Evolutionary conservation across 192 early-diverging fungal species (phyloP).

Genomic region (Coemansia sp.): DNA sequence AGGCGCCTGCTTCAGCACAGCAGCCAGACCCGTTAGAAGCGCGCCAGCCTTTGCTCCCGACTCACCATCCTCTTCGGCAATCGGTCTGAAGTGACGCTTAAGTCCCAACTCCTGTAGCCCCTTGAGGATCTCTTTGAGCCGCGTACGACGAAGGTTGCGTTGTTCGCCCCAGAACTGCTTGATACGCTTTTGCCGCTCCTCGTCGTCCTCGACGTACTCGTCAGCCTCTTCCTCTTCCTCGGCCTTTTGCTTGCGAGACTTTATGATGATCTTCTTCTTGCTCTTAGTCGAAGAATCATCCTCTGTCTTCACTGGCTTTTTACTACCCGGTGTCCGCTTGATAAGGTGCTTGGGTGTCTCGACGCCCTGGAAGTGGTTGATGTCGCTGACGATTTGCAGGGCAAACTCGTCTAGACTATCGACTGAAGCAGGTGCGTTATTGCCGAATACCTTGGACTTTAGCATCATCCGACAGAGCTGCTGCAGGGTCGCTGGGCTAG

Average conservation of each 20-base stretch:
- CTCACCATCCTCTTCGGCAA: neutral
- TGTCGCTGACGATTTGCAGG: slow-evolving; percentile 32
- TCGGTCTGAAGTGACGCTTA: slow-evolving; percentile 28
- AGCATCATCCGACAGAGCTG: slow-evolving; percentile 29
- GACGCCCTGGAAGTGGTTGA: slow-evolving; percentile 47
- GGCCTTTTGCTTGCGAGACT: slow-evolving; percentile 20
- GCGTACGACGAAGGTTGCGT: slow-evolving; percentile 51
- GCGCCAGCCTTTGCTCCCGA: neutral
- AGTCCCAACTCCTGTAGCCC: slow-evolving; percentile 46
- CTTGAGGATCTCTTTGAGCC: slow-evolving; percentile 50
- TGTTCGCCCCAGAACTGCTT: slow-evolving; percentile 56
- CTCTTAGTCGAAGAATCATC: neutral
- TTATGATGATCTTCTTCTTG: slow-evolving; percentile 32
- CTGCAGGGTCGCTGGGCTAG: slow-evolving; percentile 17
- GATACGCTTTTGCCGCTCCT: slow-evolving; percentile 43
- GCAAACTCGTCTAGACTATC: slow-evolving; percentile 39
- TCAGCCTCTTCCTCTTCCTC: slow-evolving; percentile 17
- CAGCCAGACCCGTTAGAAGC: slow-evolving; percentile 17
- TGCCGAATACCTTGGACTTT: slow-evolving; percentile 16
- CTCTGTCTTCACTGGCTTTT: neutral
- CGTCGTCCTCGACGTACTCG: slow-evolving; percentile 42
- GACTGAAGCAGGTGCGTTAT: neutral
- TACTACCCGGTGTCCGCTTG: slow-evolving; percentile 13
- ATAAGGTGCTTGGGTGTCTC: slow-evolving; percentile 44
- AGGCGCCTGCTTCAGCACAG: slow-evolving; percentile 22